These are phyloP conservation scores for Lophiotrema nucula DNA, from an alignment of 495 filamentous ascomycete genomes.

Conservation along the genomic window DNA sequence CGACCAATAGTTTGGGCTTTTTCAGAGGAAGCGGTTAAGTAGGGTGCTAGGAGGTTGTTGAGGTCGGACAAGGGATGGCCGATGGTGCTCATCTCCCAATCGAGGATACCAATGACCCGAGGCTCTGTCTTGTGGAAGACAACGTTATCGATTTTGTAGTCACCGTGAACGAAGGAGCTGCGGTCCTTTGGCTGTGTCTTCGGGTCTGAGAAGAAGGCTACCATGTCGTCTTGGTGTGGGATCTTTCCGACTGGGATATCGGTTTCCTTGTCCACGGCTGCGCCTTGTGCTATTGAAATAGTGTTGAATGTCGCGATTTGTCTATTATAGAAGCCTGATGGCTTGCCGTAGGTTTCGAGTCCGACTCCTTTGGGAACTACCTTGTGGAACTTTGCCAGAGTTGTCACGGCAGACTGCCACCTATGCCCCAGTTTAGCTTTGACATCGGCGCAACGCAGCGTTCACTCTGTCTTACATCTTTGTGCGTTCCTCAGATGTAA, in stretches of 20 bases:
- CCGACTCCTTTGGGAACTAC: constrained; percentile 65
- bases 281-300: constrained; percentile 75
- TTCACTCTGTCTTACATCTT: constrained; percentile 54
- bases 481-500: constrained; percentile 64
- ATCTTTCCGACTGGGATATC: constrained; percentile 74
- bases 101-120: constrained; percentile 85
- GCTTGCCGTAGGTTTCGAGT: constrained; percentile 69
- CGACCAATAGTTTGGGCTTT: constrained; percentile 36
- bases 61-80: constrained; percentile 91
- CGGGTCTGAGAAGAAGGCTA: constrained; percentile 70
- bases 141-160: constrained; percentile 98
- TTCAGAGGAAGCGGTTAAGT: constrained; percentile 39
- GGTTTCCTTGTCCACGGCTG: constrained; percentile 71
- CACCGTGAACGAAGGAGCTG: constrained; percentile 81
- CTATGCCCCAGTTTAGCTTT: constrained; percentile 11
- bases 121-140: constrained; percentile 90
- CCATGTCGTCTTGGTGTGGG: constrained; percentile 76
- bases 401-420: constrained; percentile 81
- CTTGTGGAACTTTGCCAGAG: constrained; percentile 81
- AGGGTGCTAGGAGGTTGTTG: constrained; percentile 74
- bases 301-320: constrained; percentile 79
- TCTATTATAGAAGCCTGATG: constrained; percentile 76
- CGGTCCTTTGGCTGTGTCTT: constrained; percentile 72
- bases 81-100: constrained; percentile 98
- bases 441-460: too few species aligned